These are phyloP conservation scores for Rhytidhysteron rufulum DNA, from an alignment of 2,329 filamentous ascomycete genomes.

Conservation along the genomic window DNA sequence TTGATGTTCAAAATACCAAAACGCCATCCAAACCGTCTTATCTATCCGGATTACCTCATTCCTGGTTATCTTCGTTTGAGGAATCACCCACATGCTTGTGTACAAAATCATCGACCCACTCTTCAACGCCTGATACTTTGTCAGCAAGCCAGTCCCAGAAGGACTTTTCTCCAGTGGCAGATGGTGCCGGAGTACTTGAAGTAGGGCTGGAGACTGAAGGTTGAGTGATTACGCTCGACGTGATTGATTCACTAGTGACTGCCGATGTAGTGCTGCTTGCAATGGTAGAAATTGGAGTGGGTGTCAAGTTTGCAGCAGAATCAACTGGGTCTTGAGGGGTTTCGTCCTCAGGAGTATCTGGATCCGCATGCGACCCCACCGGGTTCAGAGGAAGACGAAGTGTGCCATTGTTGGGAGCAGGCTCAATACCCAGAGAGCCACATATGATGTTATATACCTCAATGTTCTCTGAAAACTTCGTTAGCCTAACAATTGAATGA, in stretches of 20 bases:
- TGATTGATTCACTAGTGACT: conserved; percentile 15
- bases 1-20: background rate
- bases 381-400: conserved; percentile 66
- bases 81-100: conserved; percentile 6
- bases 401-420: conserved; percentile 83
- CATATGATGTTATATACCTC: conserved; percentile 95
- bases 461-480: conserved; percentile 68
- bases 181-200: conserved; percentile 7
- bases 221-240: conserved; percentile 6
- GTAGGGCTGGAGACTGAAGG: conserved; percentile 13
- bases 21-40: background rate
- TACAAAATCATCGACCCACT: conserved; percentile 33
- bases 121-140: conserved; percentile 29
- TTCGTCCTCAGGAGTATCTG: conserved; percentile 43
- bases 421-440: conserved; percentile 72
- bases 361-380: conserved; percentile 56
- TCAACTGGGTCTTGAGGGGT: conserved; percentile 52
- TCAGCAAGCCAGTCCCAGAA: conserved; percentile 38
- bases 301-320: conserved; percentile 3
- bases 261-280: conserved; percentile 16
- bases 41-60: background rate
- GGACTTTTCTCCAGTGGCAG: conserved; percentile 6
- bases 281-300: conserved; percentile 7
- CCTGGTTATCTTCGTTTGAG: background rate
- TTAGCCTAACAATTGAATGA: conserved; percentile 17